These are phyloP conservation scores for Funneliformis caledonium DNA, from an alignment of 371 early-diverging fungal genomes.

Conservation along the genomic window DNA sequence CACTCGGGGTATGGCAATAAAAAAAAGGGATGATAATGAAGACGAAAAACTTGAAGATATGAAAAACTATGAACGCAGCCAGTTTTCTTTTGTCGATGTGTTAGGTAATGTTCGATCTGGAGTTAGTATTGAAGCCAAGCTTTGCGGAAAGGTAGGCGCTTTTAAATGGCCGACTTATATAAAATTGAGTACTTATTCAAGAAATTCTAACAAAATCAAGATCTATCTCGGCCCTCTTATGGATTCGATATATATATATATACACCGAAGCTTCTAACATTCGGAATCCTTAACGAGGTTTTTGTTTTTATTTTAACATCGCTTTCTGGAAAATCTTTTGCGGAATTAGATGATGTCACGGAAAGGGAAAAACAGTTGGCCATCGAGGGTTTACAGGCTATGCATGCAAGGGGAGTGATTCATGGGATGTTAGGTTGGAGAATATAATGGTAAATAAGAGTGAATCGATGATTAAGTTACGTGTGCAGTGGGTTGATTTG, in stretches of 20 bases:
- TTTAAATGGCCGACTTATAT: slow-evolving; percentile 12
- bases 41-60: not conserved
- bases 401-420: slow-evolving; percentile 15
- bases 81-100: not conserved
- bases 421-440: slow-evolving; percentile 25
- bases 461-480: not conserved
- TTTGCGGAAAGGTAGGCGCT: not conserved
- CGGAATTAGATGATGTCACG: not conserved
- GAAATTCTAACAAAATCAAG: slow-evolving; percentile 12
- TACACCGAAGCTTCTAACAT: slow-evolving; percentile 20
- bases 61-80: slow-evolving; percentile 20
- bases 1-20: not conserved
- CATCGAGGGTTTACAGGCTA: slow-evolving; percentile 9
- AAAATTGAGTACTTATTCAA: not conserved
- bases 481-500: slow-evolving; percentile 25
- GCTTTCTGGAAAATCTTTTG: not conserved
- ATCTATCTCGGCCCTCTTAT: slow-evolving; percentile 19
- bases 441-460: slow-evolving; percentile 20
- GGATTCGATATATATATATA: not conserved
- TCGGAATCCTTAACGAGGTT: slow-evolving; percentile 12
- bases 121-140: not conserved
- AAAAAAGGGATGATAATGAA: not conserved
- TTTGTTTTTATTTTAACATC: slow-evolving; percentile 2
- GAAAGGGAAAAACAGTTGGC: not conserved
- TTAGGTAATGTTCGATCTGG: slow-evolving; percentile 22